These are phyloP conservation scores for Galeopsis tetrahit DNA, from an alignment of 257 asterid genomes.

Conservation along the genomic window DNA sequence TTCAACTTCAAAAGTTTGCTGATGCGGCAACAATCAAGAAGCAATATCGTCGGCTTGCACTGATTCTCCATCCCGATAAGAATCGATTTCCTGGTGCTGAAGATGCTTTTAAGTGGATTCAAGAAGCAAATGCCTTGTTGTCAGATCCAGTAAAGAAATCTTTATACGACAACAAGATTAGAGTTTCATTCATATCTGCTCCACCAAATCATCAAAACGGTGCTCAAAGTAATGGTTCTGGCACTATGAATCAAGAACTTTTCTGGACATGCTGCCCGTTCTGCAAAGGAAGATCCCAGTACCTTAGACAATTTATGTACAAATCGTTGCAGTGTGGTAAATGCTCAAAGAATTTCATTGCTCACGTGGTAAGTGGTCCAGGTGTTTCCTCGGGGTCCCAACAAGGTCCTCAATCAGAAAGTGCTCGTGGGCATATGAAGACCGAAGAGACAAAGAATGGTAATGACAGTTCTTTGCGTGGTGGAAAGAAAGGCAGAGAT, in stretches of 20 bases:
- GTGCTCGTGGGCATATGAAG: conserved; percentile 35
- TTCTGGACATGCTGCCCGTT: conserved; percentile 65
- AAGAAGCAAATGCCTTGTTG: conserved; percentile 62
- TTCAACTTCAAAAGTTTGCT: conserved; percentile 58
- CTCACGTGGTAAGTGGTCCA: conserved; percentile 35
- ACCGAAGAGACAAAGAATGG: conserved; percentile 32
- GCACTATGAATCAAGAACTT: conserved; percentile 32
- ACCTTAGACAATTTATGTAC: conserved; percentile 32
- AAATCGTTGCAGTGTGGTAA: conserved; percentile 40
- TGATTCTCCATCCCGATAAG: conserved; percentile 74
- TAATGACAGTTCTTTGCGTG: conserved; percentile 24
- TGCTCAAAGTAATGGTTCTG: conserved; percentile 39
- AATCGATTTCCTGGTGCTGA: conserved; percentile 71
- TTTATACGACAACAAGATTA: conserved; percentile 52
- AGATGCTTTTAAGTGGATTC: conserved; percentile 64
- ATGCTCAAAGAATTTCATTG: conserved; percentile 45
- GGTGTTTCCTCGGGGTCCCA: conserved; percentile 26
- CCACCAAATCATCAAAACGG: conserved; percentile 27
- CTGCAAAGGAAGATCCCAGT: conserved; percentile 44
- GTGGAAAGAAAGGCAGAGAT: conserved; percentile 30
- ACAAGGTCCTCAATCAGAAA: conserved; percentile 31
- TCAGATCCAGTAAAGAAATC: conserved; percentile 55
- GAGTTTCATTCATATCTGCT: conserved; percentile 32
- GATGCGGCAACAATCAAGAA: conserved; percentile 54
- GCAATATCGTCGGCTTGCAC: conserved; percentile 67